A percentile compares a stretch with the other conserved stretches of the same genome.
Conservation (phyloP, 2,329 filamentous ascomycete species). For the Fusarium subtropicale region DNA sequence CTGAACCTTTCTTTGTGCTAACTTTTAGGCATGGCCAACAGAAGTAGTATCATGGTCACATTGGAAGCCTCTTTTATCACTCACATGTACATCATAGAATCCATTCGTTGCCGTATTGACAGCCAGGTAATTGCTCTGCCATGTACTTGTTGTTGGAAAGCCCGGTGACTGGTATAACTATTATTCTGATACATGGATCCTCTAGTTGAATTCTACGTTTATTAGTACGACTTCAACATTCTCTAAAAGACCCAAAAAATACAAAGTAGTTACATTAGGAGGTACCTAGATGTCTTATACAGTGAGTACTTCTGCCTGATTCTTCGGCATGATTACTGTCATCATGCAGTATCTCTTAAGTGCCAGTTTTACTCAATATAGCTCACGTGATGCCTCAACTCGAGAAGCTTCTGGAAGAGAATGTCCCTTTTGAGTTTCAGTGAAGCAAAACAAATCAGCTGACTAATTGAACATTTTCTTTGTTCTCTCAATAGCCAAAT, state of each 20-base stretch:
- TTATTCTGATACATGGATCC: too few species aligned
- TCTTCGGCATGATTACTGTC: background rate
- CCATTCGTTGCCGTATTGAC: too few species aligned
- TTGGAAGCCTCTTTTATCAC: background rate
- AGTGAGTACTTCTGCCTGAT: background rate
- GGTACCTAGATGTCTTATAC: background rate
- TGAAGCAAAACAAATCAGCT: background rate
- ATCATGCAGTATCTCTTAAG: background rate
- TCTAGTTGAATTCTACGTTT: too few species aligned
- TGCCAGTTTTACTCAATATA: background rate
- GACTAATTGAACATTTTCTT: background rate
- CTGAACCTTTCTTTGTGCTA: background rate
- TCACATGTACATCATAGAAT: too few species aligned
- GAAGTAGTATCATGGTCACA: background rate
- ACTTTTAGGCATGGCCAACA: background rate
- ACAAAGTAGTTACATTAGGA: too few species aligned
- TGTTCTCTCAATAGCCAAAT: background rate
- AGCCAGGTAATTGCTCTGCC: too few species aligned
- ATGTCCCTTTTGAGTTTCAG: background rate
- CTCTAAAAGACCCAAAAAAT: too few species aligned
- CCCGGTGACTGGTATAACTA: too few species aligned
- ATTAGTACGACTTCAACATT: too few species aligned
- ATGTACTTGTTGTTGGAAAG: too few species aligned
- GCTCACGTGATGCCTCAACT: background rate
- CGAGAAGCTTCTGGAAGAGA: background rate